Evolutionary conservation across 371 early-diverging fungal species (phyloP), one percentile per base, ranked within the genome.

Genomic region (Coemansia sp.): DNA sequence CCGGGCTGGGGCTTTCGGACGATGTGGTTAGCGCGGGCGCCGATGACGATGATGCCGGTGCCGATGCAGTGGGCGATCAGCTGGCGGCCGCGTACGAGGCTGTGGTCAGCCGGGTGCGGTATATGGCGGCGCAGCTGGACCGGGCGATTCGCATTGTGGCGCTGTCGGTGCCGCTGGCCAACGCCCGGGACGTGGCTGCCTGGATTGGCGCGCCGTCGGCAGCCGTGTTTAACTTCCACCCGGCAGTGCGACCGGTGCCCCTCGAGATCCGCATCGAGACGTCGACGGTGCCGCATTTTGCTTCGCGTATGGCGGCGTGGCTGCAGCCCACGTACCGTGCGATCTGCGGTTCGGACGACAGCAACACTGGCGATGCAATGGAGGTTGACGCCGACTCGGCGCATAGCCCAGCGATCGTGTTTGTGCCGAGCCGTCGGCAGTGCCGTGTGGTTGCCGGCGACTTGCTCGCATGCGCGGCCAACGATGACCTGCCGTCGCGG

Each of bases 291-390:
- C 87, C 91, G 49, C 95, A 96, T 76, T 94, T 92, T 81, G 87
- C 95, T 12, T 94, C 95, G 31, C 79, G 94, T 48, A 95, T 98
- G 96, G 83, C 93, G 18, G 91, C 98, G 7, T 95, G 96, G 92
- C 85, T 86, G 36, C 90, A 91, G 71, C 95, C 98, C 5, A 85
- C 92, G 0, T 97, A 93, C 69, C 80, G 87, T 4, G 91, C 94
- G 16, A 84, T 94, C 24, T 53, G 52, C 16, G 58, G 57, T 18
- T 18, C 18, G 18, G 18, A 18, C 18, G 18, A 18, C 18, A 18
- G 18, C 18, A 18, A 18, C 7, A 18, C 18, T 16, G 50, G 8
- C n/a, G 42, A 43, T 12, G 57, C 64, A 9, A 57, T 57, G 64
- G 64, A 64, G 37, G 43, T 57, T 46, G 65, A 59, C 39, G 37